Percentiles rank a stretch among this genome's conserved stretches.
Evolutionary conservation across 176 grass and related monocot genomes (phyloP).

Genomic region (Oryza glaberrima): DNA sequence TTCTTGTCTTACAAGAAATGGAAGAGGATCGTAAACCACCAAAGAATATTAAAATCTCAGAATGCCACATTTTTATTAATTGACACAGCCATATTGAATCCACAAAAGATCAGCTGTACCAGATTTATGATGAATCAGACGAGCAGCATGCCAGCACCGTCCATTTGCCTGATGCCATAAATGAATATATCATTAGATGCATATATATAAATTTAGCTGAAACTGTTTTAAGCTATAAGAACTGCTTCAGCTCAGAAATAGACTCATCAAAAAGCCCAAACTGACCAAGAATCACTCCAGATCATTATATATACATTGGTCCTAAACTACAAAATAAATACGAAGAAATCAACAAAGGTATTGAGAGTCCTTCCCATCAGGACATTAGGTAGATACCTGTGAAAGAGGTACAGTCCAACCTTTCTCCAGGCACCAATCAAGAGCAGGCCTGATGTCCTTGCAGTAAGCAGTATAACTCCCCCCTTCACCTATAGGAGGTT

Average conservation of each 20-base stretch:
- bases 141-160: constrained; percentile 33
- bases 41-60: constrained; percentile 2
- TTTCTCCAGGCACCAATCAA: constrained; percentile 49
- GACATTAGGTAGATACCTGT: constrained; percentile 30
- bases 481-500: constrained; percentile 52
- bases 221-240: background rate
- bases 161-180: constrained; percentile 43
- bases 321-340: background rate
- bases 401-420: constrained; percentile 59
- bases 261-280: constrained; percentile 15
- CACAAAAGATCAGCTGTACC: constrained; percentile 36
- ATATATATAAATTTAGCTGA: background rate
- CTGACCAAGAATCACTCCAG: constrained; percentile 17
- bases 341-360: constrained; percentile 5
- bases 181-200: constrained; percentile 22
- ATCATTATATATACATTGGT: constrained; percentile 4
- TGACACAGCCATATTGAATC: background rate
- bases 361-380: constrained; percentile 17
- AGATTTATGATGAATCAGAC: constrained; percentile 39
- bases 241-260: background rate
- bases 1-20: constrained; percentile 5
- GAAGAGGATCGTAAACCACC: background rate
- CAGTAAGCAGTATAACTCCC: background rate
- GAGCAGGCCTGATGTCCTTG: constrained; percentile 52
- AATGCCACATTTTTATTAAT: background rate